Percentiles rank a stretch among this genome's conserved stretches.
phyloP scores from a whole-genome alignment of 2,329 filamentous ascomycete species.

The Fusarium nematophilum region DNA sequence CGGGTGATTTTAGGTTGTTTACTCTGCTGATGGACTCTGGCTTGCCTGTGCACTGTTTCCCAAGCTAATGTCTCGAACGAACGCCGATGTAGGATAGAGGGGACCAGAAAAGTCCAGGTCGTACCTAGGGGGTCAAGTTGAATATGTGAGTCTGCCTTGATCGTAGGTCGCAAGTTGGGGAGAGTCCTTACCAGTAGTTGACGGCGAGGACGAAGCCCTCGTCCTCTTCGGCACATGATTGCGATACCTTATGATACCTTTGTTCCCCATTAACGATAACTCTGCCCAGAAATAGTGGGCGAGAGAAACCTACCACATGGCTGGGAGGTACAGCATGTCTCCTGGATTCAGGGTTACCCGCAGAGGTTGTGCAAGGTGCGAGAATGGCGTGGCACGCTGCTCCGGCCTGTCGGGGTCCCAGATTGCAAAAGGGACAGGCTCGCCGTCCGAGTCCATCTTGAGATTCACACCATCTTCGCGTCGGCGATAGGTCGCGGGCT shows the following conservation, averaged over 20 bases:
- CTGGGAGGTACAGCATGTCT: constrained; percentile 85
- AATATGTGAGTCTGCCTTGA: constrained; percentile 1
- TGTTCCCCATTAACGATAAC: background rate
- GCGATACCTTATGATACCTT: constrained; percentile 84
- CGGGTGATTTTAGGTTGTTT: constrained; percentile 19
- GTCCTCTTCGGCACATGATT: constrained; percentile 73
- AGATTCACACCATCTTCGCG: constrained; percentile 44
- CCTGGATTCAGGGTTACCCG: constrained; percentile 76
- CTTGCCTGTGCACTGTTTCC: constrained; percentile 18
- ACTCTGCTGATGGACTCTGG: constrained; percentile 18
- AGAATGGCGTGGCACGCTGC: constrained; percentile 66
- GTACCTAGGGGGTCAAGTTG: constrained; percentile 65
- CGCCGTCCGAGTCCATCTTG: constrained; percentile 48
- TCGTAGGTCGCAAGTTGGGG: background rate
- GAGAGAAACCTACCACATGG: constrained; percentile 73
- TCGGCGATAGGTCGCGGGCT: constrained; percentile 69
- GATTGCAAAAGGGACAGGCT: constrained; percentile 72
- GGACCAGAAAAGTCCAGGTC: constrained; percentile 81
- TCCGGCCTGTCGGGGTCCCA: constrained; percentile 78
- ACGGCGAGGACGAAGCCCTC: constrained; percentile 82
- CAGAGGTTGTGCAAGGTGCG: constrained; percentile 68
- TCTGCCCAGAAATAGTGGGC: background rate
- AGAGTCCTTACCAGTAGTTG: constrained; percentile 77
- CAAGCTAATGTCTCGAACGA: constrained; percentile 58
- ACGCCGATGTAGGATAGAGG: constrained; percentile 71